Evolutionary conservation across 2,329 filamentous ascomycete species (phyloP).

Genomic region (Penicillium nordicum): DNA sequence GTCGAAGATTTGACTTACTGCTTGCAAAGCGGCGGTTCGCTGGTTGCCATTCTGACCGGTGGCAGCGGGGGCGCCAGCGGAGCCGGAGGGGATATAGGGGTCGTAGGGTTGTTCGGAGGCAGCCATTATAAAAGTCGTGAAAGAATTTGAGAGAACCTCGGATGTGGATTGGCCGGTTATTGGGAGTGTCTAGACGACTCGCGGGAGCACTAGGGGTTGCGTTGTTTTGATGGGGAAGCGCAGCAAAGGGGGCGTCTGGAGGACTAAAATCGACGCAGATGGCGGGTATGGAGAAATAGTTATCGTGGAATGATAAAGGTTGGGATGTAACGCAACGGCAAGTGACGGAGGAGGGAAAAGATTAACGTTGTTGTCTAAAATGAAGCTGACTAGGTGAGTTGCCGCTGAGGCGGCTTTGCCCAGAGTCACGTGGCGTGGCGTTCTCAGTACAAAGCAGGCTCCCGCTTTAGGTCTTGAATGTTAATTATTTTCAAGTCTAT

Average conservation of each 20-base stretch:
- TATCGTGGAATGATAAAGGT: not conserved
- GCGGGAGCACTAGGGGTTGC: conserved; percentile 16
- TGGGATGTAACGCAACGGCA: not conserved
- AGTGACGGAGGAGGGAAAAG: not conserved
- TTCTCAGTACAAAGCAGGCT: conserved; percentile 13
- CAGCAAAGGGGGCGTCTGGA: not conserved
- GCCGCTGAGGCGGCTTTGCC: conserved; percentile 20
- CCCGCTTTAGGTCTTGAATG: not conserved
- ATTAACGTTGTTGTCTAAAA: conserved; percentile 7
- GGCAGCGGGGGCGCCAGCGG: conserved; percentile 51
- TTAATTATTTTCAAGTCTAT: not conserved
- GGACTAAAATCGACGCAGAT: not conserved
- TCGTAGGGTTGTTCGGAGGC: conserved; percentile 66
- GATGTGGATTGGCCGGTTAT: conserved; percentile 14
- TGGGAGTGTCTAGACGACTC: conserved; percentile 9
- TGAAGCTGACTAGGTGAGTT: conserved; percentile 24
- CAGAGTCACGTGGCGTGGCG: conserved; percentile 25
- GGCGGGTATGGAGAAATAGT: not conserved
- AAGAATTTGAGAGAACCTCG: conserved; percentile 1
- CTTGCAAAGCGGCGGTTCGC: conserved; percentile 72
- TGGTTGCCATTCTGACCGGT: conserved; percentile 56
- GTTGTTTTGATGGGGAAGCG: conserved; percentile 16
- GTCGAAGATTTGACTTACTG: conserved; percentile 59
- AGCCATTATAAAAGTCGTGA: conserved; percentile 47
- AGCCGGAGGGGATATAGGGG: conserved; percentile 77